Evolutionary conservation across 176 grass and related monocot genomes (phyloP), one percentile per base, ranked within the genome.

Genomic region (Poa annua): DNA sequence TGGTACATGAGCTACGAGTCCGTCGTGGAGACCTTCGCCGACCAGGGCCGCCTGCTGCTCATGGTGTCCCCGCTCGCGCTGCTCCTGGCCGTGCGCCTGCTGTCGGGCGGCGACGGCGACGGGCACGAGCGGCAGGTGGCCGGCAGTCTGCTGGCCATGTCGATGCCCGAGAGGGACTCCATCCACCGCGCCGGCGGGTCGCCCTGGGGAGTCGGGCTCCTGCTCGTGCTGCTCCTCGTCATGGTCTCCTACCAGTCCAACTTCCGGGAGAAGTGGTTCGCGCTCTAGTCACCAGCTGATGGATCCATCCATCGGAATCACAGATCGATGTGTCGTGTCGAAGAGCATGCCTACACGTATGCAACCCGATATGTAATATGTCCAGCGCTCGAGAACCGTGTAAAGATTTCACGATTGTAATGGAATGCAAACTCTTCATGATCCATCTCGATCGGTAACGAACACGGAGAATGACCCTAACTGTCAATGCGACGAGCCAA

Each of bases 211-310:
- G 88, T 97, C 16, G 88, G 81, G 1, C 22, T 90, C 56, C 69
- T 92, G 36, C 66, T 97, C 49, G 4, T 91, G 60, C 68, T 94
- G 62, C 84, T 97, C 63, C 11, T 94, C 81, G 66, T 94, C 62
- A 97, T 92, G 92, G 81, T 94, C 41, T 94, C 83, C 63, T 97
- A 89, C 70, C 88, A 89, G 69, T 91, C 90, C 64, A 91, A 91
- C 83, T 94, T 92, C 88, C 62, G 87, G 34, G 84, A 87, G 14
- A 91, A 45, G 55, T 97, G 95, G 95, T 92, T 92, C 75, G 87
- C 92, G 7, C 83, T 92, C 49, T 73, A 72, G 50, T 8, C 11
- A 66, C 45, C 81, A 36, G 84, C n/a, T 88, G 77, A n/a, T 68
- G 17, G 15, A 64, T 65, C 59, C 4, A 47, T 68, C 8, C 8